Base-by-base conservation (phyloP, 441 rosid species). In the Isatis lusitanica region DNA sequence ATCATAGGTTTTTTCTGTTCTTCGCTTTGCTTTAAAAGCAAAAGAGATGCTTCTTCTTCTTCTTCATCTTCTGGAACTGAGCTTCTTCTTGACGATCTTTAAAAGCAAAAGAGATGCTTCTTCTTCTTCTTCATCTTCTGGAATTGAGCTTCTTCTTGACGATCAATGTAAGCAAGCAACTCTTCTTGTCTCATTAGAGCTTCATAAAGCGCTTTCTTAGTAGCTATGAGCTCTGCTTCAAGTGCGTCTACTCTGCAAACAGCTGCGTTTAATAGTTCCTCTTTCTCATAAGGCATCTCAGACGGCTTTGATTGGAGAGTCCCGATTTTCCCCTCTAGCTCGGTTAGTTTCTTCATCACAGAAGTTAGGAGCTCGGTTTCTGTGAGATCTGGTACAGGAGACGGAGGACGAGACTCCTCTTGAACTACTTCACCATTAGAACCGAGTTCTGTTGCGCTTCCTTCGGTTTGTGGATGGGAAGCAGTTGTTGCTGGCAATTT, bases 121-220 rank as follows among this genome's bases (percentile, higher is more conserved):
- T 70, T 74, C 55, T 74, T 69, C 57, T 38, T 75, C 70, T 12
- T 69, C 79, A 64, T 70, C 62, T 76, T 95, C 90, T 83, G 87
- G 48, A 71, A 78, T 48, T 84, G 88, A 75, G 91, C 96, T 78
- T 86, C 97, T 77, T 83, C 92, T 87, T 95, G 96, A 53, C 93
- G 76, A 76, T 95, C 98, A 55, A 95, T 90, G 78, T 93, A 93
- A 2, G 97, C 98, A 24, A 95, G 97, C 57, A 93, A 73, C 76
- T 95, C 99, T 74, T 95, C 99, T 82, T 93, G 99, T 83, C 85
- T 88, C 93, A 95, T 93, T 66, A 87, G 80, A 71, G 98, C 96
- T 60, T 95, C 97, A 44, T 93, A 85, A 21, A 95, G 86, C 18
- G 98, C 97, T 90, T 96, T 90, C 75, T 96, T 96, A 42, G 99